These are phyloP conservation scores for Exophiala calicioides DNA, from an alignment of 2,329 filamentous ascomycete species.

Conservation along the genomic window DNA sequence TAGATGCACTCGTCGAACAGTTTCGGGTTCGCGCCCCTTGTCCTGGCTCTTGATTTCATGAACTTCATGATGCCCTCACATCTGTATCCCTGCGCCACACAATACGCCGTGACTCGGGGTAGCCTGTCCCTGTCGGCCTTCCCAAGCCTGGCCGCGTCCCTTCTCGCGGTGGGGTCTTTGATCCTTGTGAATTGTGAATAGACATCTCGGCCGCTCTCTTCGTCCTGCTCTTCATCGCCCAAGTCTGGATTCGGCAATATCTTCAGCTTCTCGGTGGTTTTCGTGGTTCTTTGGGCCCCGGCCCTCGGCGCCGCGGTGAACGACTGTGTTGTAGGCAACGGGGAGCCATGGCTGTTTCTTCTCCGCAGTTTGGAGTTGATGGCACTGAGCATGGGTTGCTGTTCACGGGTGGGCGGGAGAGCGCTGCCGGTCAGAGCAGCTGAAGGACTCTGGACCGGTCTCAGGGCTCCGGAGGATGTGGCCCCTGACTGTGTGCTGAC, in stretches of 20 bases:
- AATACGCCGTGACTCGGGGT: constrained; percentile 93
- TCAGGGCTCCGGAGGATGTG: constrained; percentile 44
- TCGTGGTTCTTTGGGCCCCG: constrained; percentile 90
- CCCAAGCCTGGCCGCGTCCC: constrained; percentile 87
- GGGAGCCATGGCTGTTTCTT: constrained; percentile 76
- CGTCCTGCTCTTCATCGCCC: constrained; percentile 73
- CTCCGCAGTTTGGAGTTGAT: constrained; percentile 85
- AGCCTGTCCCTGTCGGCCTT: constrained; percentile 88
- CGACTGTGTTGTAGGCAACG: constrained; percentile 48
- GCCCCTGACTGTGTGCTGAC: constrained; percentile 46
- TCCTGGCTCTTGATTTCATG: constrained; percentile 78
- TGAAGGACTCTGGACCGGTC: constrained; percentile 43
- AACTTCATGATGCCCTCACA: constrained; percentile 88
- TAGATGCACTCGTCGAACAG: constrained; percentile 98
- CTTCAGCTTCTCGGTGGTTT: constrained; percentile 95
- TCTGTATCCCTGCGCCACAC: constrained; percentile 87
- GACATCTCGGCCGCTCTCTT: constrained; percentile 90
- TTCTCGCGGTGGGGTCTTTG: constrained; percentile 88
- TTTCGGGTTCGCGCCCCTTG: constrained; percentile 80
- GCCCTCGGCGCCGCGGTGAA: constrained; percentile 64
- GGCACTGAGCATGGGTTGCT: constrained; percentile 66
- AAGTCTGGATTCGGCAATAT: constrained; percentile 89
- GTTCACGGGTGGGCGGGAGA: constrained; percentile 41
- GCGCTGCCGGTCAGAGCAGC: constrained; percentile 37
- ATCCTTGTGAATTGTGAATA: constrained; percentile 98